Conservation (phyloP, 768 basidiomycete species). For the Neoboletus brunneissimus region DNA sequence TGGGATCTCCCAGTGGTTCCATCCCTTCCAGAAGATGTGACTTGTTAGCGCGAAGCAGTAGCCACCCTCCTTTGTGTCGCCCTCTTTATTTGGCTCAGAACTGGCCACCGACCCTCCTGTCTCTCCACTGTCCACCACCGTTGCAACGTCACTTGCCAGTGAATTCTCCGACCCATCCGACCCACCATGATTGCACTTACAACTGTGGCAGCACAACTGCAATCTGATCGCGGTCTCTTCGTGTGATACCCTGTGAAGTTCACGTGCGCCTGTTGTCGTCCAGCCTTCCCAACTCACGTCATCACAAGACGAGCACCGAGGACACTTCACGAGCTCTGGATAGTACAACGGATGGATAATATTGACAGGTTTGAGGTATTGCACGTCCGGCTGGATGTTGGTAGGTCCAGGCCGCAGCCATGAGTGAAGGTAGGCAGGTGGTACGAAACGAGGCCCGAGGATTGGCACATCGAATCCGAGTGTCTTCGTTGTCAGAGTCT, state of each 20-base stretch:
- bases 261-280: not conserved
- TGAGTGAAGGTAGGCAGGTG: not conserved
- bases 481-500: not conserved
- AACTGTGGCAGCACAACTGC: not conserved
- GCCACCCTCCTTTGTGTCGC: not conserved
- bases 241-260: not conserved
- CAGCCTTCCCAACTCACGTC: slow-evolving; percentile 1
- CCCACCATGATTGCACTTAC: not conserved
- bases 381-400: not conserved
- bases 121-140: not conserved
- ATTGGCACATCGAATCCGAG: not conserved
- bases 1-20: not conserved
- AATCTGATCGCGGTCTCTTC: not conserved
- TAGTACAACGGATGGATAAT: slow-evolving; percentile 11
- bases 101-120: not conserved
- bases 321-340: not conserved
- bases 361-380: slow-evolving; percentile 7
- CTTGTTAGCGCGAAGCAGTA: not conserved
- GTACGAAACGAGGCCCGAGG: not conserved
- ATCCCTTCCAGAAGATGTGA: not conserved
- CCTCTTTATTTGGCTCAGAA: not conserved
- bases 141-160: not conserved
- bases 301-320: not conserved
- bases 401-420: not conserved
- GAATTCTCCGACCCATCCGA: too few relatives aligned